phyloP scores from a whole-genome alignment of 2,329 filamentous ascomycete genomes.

The Ophiostoma perfectum region DNA sequence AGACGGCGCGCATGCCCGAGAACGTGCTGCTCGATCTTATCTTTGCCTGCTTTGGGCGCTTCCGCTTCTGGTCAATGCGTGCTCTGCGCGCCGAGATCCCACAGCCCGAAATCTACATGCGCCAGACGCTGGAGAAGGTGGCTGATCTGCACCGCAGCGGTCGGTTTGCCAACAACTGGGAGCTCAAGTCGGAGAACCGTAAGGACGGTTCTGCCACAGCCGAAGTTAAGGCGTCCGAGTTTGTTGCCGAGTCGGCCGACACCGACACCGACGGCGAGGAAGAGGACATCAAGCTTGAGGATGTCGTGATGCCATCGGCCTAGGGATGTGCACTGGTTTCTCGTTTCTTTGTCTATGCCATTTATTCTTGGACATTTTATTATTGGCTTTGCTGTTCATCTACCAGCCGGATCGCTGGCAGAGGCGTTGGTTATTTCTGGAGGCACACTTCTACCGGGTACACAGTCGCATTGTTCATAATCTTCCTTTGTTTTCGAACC shows the following conservation, averaged over 20 bases:
- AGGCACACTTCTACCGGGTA: background rate
- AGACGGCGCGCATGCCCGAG: slow-evolving; percentile 83
- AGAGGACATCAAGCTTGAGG: slow-evolving; percentile 57
- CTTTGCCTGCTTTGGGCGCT: slow-evolving; percentile 75
- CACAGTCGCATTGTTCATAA: background rate
- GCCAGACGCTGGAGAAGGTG: slow-evolving; percentile 75
- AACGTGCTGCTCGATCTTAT: slow-evolving; percentile 83
- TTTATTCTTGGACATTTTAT: background rate
- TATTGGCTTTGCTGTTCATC: background rate
- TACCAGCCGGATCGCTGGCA: background rate
- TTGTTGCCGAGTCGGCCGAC: slow-evolving; percentile 39
- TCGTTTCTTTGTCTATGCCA: background rate
- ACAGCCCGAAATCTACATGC: slow-evolving; percentile 91
- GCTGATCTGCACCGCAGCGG: slow-evolving; percentile 76
- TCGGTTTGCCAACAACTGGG: slow-evolving; percentile 79
- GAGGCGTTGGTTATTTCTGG: background rate
- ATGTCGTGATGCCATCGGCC: slow-evolving; percentile 47
- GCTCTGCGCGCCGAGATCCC: slow-evolving; percentile 68
- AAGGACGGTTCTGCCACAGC: slow-evolving; percentile 48
- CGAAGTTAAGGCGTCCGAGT: slow-evolving; percentile 46
- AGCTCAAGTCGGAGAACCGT: slow-evolving; percentile 64
- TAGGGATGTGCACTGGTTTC: background rate
- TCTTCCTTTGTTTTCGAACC: too few species aligned
- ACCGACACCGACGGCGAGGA: slow-evolving; percentile 58
- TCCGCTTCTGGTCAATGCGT: slow-evolving; percentile 92